Evolutionary conservation across 768 basidiomycete genomes (phyloP), one percentile per base, ranked within the genome.

Genomic region (Pleurotus pulmonarius): DNA sequence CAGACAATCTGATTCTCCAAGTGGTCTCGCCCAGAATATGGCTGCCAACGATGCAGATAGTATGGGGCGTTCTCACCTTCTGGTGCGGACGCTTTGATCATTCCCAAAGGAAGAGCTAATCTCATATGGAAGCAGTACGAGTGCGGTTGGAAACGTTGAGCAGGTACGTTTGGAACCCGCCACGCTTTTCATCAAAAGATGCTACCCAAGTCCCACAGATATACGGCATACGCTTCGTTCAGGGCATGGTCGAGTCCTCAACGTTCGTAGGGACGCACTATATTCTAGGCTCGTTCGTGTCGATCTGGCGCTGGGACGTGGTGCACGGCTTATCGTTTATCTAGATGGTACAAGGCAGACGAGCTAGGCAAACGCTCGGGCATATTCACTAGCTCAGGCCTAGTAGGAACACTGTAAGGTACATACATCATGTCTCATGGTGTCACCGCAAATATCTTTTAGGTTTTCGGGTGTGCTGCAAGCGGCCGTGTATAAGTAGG

Each of bases 251-350:
- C 5, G 88, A 90, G 67, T 80, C 87, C 0, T 88, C 87, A 6
- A 90, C 87, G 1, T 91, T 90, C 66, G 86, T 86, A 24, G 88
- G 88, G 37, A 83, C 85, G 13, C 86, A 87, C 60, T 87, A 86
- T 63, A 73, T 88, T 59, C 81, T 89, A 15, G 86, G 88, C 60
- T 84, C 84, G 86, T 87, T 63, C 57, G 83, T 76, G 1, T 18
- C 45, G 4, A 46, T 4, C 41, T 46, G 24, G 51, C 6, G 22
- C 40, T 16, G 45, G 43, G 22, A 24, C 37, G 22, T 5, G 9
- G 16, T 20, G 2, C 25, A 26, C 59, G 8, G 20, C 26, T 39
- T 25, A 16, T 49, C 12, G 12, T 34, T 20, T 16, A 22, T 22
- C 16, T 44, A 85, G 85, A 13, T 89, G 87, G 88, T 88, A 88